These are phyloP conservation scores for Melaleuca alternifolia DNA, from an alignment of 345 rosid species.

Conservation along the genomic window DNA sequence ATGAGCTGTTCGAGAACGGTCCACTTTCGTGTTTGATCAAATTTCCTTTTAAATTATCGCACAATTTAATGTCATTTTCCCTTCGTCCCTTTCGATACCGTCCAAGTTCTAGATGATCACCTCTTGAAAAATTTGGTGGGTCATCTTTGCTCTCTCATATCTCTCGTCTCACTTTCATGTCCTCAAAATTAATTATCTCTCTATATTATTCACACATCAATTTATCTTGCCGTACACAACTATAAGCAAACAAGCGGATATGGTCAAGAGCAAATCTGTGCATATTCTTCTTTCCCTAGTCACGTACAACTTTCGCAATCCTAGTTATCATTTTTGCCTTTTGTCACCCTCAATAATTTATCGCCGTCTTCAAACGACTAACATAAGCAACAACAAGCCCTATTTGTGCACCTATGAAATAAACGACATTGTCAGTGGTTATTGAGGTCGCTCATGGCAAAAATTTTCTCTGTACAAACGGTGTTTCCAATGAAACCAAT, in stretches of 20 bases:
- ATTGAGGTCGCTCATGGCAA: fast-evolving
- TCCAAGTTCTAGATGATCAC: neutral
- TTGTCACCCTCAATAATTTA: neutral
- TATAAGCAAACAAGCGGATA: neutral
- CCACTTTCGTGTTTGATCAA: neutral
- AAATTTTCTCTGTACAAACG: neutral
- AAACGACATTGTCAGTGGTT: neutral
- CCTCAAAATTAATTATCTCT: neutral
- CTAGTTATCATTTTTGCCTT: neutral
- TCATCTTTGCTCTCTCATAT: neutral
- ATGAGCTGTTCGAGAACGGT: neutral
- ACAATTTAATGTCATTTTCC: neutral
- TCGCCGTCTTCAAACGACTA: neutral
- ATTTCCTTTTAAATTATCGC: neutral
- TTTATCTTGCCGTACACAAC: neutral
- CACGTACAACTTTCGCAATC: neutral
- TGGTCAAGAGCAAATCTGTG: neutral
- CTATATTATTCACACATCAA: neutral
- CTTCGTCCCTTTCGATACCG: neutral
- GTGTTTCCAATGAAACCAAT: neutral
- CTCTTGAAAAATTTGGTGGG: neutral
- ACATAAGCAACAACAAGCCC: neutral
- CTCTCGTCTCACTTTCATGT: neutral
- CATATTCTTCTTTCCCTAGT: neutral
- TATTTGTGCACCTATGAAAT: neutral